phyloP scores from a whole-genome alignment of 1,139 yeast species.

The Casaregolazyma suthepensis region DNA sequence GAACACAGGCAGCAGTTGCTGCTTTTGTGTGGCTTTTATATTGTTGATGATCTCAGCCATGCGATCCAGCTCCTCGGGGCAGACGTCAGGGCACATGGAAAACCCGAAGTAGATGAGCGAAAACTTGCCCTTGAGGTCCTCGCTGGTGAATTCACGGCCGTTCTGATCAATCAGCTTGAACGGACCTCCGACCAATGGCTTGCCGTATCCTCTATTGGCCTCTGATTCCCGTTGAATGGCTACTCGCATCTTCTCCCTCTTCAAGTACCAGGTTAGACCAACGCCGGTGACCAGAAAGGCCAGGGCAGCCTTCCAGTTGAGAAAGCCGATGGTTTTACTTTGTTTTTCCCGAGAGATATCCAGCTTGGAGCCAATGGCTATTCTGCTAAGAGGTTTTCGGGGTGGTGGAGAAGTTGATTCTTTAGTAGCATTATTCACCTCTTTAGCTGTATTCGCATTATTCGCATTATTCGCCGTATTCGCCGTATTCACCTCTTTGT shows the following conservation, averaged over 20 bases:
- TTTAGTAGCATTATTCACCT: neutral
- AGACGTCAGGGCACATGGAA: slow-evolving; percentile 95
- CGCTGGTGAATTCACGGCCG: slow-evolving; percentile 67
- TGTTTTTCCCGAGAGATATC: slow-evolving; percentile 24
- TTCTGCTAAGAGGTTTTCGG: slow-evolving; percentile 45
- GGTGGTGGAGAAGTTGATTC: slow-evolving; percentile 15
- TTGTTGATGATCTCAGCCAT: slow-evolving; percentile 70
- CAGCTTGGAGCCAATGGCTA: slow-evolving; percentile 42
- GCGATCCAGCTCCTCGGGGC: slow-evolving; percentile 95
- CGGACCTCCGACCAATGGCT: slow-evolving; percentile 89
- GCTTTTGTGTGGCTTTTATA: slow-evolving; percentile 42
- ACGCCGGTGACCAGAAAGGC: slow-evolving; percentile 64
- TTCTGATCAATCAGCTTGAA: slow-evolving; percentile 66
- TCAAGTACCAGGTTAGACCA: slow-evolving; percentile 61
- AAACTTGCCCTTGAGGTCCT: slow-evolving; percentile 70
- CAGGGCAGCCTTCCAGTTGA: slow-evolving; percentile 82
- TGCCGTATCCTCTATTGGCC: slow-evolving; percentile 80
- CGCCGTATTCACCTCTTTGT: too few relatives aligned
- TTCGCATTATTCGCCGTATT: too few relatives aligned
- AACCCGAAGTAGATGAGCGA: slow-evolving; percentile 87
- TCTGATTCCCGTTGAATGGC: slow-evolving; percentile 72
- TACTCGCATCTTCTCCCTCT: slow-evolving; percentile 65
- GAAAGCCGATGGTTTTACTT: slow-evolving; percentile 51
- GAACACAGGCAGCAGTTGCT: slow-evolving; percentile 66
- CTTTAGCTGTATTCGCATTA: neutral